Evolutionary conservation across 441 rosid genomes (phyloP).

Genomic region (Erysimum cheiri): DNA sequence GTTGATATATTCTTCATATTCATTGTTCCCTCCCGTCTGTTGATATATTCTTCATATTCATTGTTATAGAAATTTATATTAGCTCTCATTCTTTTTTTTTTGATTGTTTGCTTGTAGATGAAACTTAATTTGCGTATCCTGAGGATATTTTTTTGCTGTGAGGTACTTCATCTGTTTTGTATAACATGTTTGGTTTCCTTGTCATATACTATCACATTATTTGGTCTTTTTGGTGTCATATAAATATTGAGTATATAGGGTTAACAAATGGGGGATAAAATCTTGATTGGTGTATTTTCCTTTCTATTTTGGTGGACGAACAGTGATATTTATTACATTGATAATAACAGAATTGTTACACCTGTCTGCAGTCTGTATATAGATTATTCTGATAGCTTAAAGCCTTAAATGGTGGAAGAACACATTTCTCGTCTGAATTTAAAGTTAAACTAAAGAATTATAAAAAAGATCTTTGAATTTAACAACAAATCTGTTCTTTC

Average conservation of each 20-base stretch:
- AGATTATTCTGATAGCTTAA: background rate
- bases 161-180: slow-evolving; percentile 11
- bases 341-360: background rate
- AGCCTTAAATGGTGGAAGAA: background rate
- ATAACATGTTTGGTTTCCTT: background rate
- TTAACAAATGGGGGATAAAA: background rate
- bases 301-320: background rate
- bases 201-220: background rate
- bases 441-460: background rate
- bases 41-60: no score
- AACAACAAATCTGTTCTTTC: slow-evolving; percentile 1
- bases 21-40: slow-evolving; percentile 25
- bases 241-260: background rate
- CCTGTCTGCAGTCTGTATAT: background rate
- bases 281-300: background rate
- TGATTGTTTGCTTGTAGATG: slow-evolving; percentile 21
- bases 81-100: slow-evolving; percentile 12
- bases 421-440: background rate
- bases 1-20: slow-evolving; percentile 22
- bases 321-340: background rate
- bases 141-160: background rate
- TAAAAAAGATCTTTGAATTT: slow-evolving; percentile 2
- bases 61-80: background rate
- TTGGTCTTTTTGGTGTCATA: background rate
- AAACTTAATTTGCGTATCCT: slow-evolving; percentile 17